Percentiles rank a stretch among this genome's conserved stretches.
Conservation (phyloP, 257 asterid genomes). For the Anisodus acutangulus region DNA sequence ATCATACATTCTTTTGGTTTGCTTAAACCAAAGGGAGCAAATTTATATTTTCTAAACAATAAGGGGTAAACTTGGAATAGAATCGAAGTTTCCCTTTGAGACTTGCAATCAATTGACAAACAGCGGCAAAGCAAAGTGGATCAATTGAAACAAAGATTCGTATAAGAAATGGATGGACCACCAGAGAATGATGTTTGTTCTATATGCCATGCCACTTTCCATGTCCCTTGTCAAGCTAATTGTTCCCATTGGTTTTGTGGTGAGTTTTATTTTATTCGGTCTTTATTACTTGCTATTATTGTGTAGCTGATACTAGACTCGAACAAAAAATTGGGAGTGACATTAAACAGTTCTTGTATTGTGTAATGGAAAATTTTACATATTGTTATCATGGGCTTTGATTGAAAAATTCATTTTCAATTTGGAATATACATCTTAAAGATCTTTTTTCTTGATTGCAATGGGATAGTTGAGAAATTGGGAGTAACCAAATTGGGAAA, state of each 20-base stretch:
- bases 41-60: too few relatives aligned
- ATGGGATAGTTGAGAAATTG: neutral
- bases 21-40: too few relatives aligned
- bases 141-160: too few relatives aligned
- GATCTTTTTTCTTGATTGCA: neutral
- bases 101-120: too few relatives aligned
- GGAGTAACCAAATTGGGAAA: neutral
- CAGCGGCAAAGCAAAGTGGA: too few relatives aligned
- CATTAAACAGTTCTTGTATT: neutral
- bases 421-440: neutral
- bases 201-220: constrained; percentile 72
- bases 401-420: neutral
- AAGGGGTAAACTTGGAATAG: too few relatives aligned
- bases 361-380: neutral
- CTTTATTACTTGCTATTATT: neutral
- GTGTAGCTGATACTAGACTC: neutral
- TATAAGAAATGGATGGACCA: constrained; percentile 68
- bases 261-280: constrained; percentile 35
- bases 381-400: neutral
- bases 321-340: neutral
- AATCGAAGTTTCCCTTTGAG: too few relatives aligned
- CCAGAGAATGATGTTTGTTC: constrained; percentile 84
- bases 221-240: constrained; percentile 86
- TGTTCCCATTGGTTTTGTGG: constrained; percentile 98
- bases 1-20: too few relatives aligned